Conservation (phyloP, 169 alveolate species). For the Plasmodium vivax region DNA sequence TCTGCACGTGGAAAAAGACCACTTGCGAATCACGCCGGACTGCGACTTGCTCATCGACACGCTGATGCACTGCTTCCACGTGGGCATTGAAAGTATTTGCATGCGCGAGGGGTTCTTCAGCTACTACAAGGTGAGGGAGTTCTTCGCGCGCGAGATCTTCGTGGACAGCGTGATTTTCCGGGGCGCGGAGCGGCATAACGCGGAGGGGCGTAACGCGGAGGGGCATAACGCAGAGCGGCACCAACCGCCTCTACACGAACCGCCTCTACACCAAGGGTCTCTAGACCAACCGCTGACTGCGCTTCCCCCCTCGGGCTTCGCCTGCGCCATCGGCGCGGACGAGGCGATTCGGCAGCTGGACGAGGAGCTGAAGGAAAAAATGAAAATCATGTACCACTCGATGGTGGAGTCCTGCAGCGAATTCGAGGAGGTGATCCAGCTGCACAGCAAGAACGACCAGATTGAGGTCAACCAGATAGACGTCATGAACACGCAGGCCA, state of each 20-base stretch:
- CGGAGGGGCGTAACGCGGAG: no score
- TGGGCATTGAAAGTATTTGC: slow-evolving; percentile 17
- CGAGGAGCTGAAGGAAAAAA: slow-evolving; percentile 34
- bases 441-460: slow-evolving; percentile 17
- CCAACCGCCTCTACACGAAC: no score
- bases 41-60: slow-evolving; percentile 27
- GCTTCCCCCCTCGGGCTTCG: not conserved
- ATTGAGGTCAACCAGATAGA: slow-evolving; percentile 24
- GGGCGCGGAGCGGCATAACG: not conserved
- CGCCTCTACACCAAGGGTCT: no score
- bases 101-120: slow-evolving; percentile 31
- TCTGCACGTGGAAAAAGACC: not conserved
- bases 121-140: slow-evolving; percentile 12
- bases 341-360: not conserved
- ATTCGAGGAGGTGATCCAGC: not conserved
- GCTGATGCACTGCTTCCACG: not conserved
- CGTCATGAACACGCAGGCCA: slow-evolving; percentile 16
- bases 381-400: not conserved
- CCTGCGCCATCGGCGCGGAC: not conserved
- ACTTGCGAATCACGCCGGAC: slow-evolving; percentile 19
- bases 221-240: no score
- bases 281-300: no score
- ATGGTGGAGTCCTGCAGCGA: slow-evolving; percentile 38
- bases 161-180: slow-evolving; percentile 18
- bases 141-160: slow-evolving; percentile 28